A percentile compares a stretch with the other conserved stretches of the same genome.
Conservation (phyloP, 1,284 basidiomycete species). For the Agaricales sp. region DNA sequence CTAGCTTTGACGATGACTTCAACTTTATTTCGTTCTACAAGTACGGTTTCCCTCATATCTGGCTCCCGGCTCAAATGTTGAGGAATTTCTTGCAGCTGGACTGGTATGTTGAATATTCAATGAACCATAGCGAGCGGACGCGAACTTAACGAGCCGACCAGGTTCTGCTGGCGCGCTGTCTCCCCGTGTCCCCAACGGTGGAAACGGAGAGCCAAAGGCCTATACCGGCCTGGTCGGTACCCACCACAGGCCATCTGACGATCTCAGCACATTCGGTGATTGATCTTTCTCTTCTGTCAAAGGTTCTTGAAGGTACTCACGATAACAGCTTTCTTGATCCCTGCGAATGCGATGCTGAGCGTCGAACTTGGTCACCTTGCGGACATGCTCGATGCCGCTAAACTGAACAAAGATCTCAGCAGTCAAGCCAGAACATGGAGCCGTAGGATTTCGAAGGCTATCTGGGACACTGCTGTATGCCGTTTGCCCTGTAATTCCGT, state of each 20-base stretch:
- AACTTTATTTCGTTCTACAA: conserved; percentile 70
- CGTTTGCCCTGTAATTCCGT: background rate
- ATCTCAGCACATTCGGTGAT: conserved; percentile 57
- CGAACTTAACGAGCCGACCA: too few relatives aligned
- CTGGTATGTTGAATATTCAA: background rate
- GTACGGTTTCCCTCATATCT: conserved; percentile 22
- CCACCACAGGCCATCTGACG: conserved; percentile 69
- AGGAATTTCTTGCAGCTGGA: background rate
- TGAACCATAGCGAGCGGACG: too few relatives aligned
- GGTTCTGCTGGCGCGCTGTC: conserved; percentile 53
- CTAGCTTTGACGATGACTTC: conserved; percentile 58
- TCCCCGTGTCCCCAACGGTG: conserved; percentile 52
- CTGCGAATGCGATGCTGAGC: conserved; percentile 74
- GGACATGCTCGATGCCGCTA: conserved; percentile 41
- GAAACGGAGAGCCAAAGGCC: conserved; percentile 60
- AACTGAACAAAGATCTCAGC: conserved; percentile 39
- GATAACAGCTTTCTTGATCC: conserved; percentile 52
- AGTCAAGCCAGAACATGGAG: conserved; percentile 48
- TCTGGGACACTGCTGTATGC: conserved; percentile 53
- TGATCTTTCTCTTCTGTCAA: conserved; percentile 2
- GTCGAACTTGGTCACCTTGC: conserved; percentile 58
- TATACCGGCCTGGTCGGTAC: conserved; percentile 56
- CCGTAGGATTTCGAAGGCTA: conserved; percentile 45
- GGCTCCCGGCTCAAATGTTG: background rate
- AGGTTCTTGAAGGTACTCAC: conserved; percentile 1